Evolutionary conservation across 2,329 filamentous ascomycete genomes (phyloP), one percentile per base, ranked within the genome.

Genomic region (Xylaria sp.): DNA sequence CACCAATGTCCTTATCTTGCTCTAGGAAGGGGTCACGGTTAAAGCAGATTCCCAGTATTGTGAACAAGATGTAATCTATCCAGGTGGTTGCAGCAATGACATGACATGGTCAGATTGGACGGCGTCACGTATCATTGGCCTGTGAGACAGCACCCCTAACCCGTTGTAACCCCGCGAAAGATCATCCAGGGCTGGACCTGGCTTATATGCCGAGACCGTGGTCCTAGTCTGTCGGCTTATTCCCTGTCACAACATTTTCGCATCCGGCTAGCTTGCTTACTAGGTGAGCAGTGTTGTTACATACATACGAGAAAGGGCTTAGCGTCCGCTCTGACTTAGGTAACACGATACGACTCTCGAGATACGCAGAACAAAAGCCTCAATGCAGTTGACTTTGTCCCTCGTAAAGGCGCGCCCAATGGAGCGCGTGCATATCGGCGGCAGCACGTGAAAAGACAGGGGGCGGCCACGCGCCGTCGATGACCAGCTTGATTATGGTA

Each of bases 221-320:
- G 28, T 51, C 48, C 62, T 15, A 51, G 36, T 54, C 33, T 10
- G 33, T 36, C 61, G 62, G 62, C 54, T 64, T 64, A 64, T 55
- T 58, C 28, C 25, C n/a, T 20, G 55, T 39, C 12, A 36, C 39
- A 36, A 48, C 25, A 49, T 56, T 39, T 56, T n/a, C n/a, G n/a
- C 54, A 31, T 39, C 48, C 23, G 28, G 52, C 43, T 39, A 48
- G 36, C 61, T 56, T 51, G 54, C 51, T 48, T 51, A 48, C 28
- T 28, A 28, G 28, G 28, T 5, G 28, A 28, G 28, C 28, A 28
- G 51, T 39, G 39, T 63, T 25, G 39, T 63, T 46, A 6, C 15
- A 46, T 46, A 15, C 13, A 8, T 39, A 36, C n/a, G 18, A 25
- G 31, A 41, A 57, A 20, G n/a, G 33, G 54, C 33, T 41, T 57